These are phyloP conservation scores for Coemansia interrupta DNA, from an alignment of 192 early-diverging fungal genomes.

Conservation along the genomic window DNA sequence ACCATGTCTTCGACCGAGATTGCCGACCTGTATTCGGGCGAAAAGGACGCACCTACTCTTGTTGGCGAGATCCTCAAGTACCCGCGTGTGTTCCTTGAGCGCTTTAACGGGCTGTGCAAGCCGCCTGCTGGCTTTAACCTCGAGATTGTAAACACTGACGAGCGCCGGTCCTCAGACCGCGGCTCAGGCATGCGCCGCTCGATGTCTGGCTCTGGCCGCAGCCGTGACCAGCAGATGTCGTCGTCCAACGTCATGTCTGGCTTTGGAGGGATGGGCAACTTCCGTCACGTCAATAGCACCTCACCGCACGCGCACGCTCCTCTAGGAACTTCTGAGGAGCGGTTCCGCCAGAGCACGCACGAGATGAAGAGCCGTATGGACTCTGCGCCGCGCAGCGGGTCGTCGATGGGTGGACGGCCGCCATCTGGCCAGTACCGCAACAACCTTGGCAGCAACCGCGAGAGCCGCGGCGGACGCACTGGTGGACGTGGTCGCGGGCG, in stretches of 20 bases:
- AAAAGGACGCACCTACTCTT: constrained; percentile 39
- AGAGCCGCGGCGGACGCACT: constrained; percentile 57
- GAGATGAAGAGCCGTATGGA: constrained; percentile 34
- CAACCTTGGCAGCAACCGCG: constrained; percentile 54
- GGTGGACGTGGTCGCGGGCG: constrained; percentile 53
- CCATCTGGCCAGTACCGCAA: constrained; percentile 47
- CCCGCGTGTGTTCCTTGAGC: constrained; percentile 72
- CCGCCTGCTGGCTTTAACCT: constrained; percentile 58
- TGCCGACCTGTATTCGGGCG: constrained; percentile 54
- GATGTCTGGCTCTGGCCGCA: constrained; percentile 37
- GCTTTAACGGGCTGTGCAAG: constrained; percentile 66
- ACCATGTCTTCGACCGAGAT: constrained; percentile 44
- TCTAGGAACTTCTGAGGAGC: constrained; percentile 42
- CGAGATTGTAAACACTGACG: constrained; percentile 50
- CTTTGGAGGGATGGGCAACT: constrained; percentile 52
- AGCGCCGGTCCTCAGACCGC: constrained; percentile 47
- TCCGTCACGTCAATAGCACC: constrained; percentile 27
- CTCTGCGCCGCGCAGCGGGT: constrained; percentile 19
- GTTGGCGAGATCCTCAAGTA: constrained; percentile 67
- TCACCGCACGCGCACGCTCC: constrained; percentile 8
- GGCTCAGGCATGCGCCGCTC: constrained; percentile 48
- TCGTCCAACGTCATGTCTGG: constrained; percentile 14
- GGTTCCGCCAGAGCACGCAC: constrained; percentile 45
- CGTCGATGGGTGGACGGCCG: constrained; percentile 39
- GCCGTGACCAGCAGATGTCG: constrained; percentile 24